Evolutionary conservation across 352 stramenopile genomes (phyloP).

Genomic region (Phytopythium mirpurense): DNA sequence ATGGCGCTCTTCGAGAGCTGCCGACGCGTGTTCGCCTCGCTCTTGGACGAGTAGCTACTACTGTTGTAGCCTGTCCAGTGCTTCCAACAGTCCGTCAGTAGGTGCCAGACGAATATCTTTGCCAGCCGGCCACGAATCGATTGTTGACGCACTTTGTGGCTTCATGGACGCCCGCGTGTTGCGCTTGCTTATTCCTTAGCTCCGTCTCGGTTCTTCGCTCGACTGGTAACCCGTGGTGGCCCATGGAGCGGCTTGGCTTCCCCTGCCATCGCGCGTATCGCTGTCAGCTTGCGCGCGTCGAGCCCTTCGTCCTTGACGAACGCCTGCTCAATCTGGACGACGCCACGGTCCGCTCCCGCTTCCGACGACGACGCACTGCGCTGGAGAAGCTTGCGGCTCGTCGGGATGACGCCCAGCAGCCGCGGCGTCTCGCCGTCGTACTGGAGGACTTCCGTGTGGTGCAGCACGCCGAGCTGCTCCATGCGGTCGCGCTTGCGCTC

Average conservation of each 20-base stretch:
- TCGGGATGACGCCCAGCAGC: conserved; percentile 56
- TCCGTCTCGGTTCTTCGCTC: background rate
- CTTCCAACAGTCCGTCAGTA: background rate
- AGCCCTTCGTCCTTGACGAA: conserved; percentile 14
- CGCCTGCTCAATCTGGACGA: background rate
- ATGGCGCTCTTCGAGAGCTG: conserved; percentile 96
- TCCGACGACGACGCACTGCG: background rate
- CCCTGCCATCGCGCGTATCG: conserved; percentile 22
- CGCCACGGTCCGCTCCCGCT: conserved; percentile 1
- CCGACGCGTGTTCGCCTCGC: conserved; percentile 42
- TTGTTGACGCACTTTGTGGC: background rate
- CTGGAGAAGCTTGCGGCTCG: conserved; percentile 5
- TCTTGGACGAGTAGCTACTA: conserved; percentile 25
- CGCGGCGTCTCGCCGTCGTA: conserved; percentile 39
- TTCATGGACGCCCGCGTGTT: background rate
- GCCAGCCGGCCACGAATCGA: too few relatives aligned
- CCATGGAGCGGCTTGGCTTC: conserved; percentile 21
- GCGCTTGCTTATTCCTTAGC: conserved; percentile 3
- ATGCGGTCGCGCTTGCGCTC: conserved; percentile 51
- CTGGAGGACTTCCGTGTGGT: conserved; percentile 62
- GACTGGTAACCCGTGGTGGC: background rate
- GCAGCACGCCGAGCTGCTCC: conserved; percentile 36
- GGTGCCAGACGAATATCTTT: background rate
- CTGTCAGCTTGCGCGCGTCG: conserved; percentile 10
- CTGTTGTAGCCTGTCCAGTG: too few relatives aligned